These are phyloP conservation scores for Setaria italica DNA, from an alignment of 202 grass and related monocot species.

Conservation along the genomic window DNA sequence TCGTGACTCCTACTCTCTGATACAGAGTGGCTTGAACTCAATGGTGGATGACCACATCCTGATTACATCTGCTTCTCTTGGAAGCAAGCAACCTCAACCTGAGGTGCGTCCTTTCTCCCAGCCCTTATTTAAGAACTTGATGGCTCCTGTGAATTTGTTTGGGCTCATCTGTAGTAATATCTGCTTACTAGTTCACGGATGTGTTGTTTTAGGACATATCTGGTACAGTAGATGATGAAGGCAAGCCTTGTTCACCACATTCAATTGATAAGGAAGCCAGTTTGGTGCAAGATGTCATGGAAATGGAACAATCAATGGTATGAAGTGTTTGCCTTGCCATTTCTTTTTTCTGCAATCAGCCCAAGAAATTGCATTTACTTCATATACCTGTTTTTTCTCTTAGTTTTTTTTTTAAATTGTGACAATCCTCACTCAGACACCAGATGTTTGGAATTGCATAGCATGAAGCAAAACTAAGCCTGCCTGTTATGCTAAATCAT, in stretches of 20 bases:
- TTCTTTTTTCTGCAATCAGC: not conserved
- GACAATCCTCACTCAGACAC: not conserved
- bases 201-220: constrained; percentile 30
- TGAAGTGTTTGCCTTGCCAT: not conserved
- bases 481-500: not conserved
- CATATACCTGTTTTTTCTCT: not conserved
- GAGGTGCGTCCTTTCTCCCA: constrained; percentile 6
- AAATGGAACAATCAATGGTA: constrained; percentile 37
- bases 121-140: not conserved
- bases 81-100: constrained; percentile 25
- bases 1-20: not conserved
- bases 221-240: constrained; percentile 3
- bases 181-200: constrained; percentile 32
- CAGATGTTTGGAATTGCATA: not conserved
- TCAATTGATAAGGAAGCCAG: not conserved
- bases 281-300: constrained; percentile 1
- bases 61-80: constrained; percentile 21
- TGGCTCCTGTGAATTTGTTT: constrained; percentile 8
- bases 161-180: not conserved
- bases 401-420: not conserved
- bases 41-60: constrained; percentile 11
- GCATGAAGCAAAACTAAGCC: not conserved
- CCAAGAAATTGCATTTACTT: not conserved
- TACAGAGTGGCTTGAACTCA: constrained; percentile 21
- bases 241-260: not conserved